These are phyloP conservation scores for Dillenia suffruticosa DNA, from an alignment of 164 flowering plant genomes.

Conservation along the genomic window DNA sequence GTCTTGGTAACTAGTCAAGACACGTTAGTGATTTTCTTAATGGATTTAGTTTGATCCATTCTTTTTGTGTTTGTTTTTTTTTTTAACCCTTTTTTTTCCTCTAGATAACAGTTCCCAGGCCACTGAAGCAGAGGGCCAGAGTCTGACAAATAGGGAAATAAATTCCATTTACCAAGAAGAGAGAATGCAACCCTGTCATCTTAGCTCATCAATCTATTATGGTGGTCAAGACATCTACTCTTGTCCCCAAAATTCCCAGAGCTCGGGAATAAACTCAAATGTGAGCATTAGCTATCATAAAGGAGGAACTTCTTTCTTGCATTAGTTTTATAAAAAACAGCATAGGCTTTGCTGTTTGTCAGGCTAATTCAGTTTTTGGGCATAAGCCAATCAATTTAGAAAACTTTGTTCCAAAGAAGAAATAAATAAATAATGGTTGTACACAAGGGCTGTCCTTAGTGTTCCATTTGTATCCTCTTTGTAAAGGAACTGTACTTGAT, in stretches of 20 bases:
- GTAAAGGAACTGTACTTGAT: too few species aligned
- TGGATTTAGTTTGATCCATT: background rate
- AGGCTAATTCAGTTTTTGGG: too few species aligned
- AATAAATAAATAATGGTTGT: too few species aligned
- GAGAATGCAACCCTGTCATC: conserved; percentile 33
- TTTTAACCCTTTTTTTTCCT: background rate
- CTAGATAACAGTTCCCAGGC: conserved; percentile 16
- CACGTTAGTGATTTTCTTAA: background rate
- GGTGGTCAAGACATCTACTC: conserved; percentile 61
- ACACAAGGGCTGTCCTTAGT: too few species aligned
- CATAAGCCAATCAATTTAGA: too few species aligned
- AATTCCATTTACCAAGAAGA: conserved; percentile 30
- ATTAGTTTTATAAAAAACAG: too few species aligned
- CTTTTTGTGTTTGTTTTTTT: background rate
- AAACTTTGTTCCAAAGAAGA: too few species aligned
- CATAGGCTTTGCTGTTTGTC: too few species aligned
- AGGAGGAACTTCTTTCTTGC: too few species aligned
- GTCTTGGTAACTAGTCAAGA: too few species aligned
- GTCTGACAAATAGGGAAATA: conserved; percentile 11
- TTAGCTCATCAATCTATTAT: conserved; percentile 54
- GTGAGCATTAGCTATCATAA: conserved; percentile 16
- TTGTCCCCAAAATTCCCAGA: conserved; percentile 16
- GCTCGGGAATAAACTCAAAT: conserved; percentile 12
- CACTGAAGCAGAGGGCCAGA: conserved; percentile 12
- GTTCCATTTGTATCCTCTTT: too few species aligned